Evolutionary conservation across 768 basidiomycete species (phyloP).

Genomic region (Phanerochaete sordida): DNA sequence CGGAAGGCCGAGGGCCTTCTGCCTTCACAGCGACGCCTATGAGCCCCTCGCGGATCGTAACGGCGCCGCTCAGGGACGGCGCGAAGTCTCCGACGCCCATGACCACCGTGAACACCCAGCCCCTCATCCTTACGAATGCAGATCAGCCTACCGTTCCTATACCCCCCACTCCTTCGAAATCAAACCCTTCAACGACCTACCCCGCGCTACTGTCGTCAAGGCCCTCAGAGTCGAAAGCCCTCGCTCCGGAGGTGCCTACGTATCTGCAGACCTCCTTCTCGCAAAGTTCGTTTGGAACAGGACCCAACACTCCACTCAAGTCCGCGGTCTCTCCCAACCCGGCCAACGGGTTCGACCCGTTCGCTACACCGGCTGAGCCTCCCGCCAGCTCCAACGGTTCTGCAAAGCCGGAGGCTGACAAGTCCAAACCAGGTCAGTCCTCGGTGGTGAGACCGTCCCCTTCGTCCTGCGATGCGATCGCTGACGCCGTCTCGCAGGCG

Average conservation of each 20-base stretch:
- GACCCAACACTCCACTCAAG: background rate
- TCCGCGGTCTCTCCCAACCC: background rate
- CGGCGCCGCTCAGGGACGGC: slow-evolving; percentile 3
- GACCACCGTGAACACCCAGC: background rate
- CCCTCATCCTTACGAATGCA: background rate
- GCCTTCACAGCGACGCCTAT: slow-evolving; percentile 7
- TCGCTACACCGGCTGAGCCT: background rate
- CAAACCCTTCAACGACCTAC: background rate
- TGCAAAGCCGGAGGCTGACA: background rate
- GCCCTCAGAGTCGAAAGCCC: background rate
- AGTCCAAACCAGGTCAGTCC: slow-evolving; percentile 12
- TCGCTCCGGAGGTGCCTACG: background rate
- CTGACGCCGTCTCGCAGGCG: background rate
- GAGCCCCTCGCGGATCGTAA: slow-evolving; percentile 8
- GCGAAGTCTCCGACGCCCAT: slow-evolving; percentile 8
- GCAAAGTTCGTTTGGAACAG: background rate
- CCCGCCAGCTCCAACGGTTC: background rate
- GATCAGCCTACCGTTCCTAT: background rate
- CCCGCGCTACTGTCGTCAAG: background rate
- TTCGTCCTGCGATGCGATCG: background rate
- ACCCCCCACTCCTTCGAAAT: background rate
- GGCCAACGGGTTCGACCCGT: background rate
- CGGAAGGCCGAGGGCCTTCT: slow-evolving; percentile 8
- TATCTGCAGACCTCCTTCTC: slow-evolving; percentile 2
- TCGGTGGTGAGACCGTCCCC: slow-evolving; percentile 11